These are phyloP conservation scores for Tylopilus plumbeoviolaceoides DNA, from an alignment of 768 basidiomycete species.

Conservation along the genomic window DNA sequence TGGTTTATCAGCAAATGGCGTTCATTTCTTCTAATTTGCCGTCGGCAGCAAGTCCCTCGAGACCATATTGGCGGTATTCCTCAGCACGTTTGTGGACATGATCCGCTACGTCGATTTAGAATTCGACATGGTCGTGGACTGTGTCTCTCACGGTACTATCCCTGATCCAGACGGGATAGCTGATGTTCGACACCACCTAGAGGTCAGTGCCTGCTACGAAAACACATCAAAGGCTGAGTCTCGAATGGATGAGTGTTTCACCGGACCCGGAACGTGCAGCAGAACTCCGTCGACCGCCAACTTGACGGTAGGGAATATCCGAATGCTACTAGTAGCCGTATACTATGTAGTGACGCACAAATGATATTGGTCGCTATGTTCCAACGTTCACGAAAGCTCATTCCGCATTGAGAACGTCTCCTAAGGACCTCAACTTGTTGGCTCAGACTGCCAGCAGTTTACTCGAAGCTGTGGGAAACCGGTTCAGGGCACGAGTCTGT, in stretches of 20 bases:
- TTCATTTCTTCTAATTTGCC: conserved; percentile 9
- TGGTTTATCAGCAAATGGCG: conserved; percentile 8
- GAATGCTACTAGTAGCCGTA: too few species aligned
- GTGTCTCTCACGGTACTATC: conserved; percentile 9
- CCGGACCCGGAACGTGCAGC: too few species aligned
- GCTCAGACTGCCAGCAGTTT: too few species aligned
- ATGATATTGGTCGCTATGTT: too few species aligned
- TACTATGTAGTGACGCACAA: too few species aligned
- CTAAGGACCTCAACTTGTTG: too few species aligned
- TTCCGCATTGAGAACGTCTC: too few species aligned
- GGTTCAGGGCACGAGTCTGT: too few species aligned
- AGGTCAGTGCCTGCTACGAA: not conserved
- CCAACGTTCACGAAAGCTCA: too few species aligned
- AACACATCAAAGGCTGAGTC: not conserved
- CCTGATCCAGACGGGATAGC: not conserved
- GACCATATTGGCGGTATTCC: conserved; percentile 1
- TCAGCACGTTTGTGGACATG: conserved; percentile 13
- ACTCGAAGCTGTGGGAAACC: too few species aligned
- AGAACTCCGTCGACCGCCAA: too few species aligned
- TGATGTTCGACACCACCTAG: not conserved
- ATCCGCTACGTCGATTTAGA: conserved; percentile 6
- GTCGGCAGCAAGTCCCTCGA: not conserved
- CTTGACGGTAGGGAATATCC: too few species aligned
- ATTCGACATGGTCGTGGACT: conserved; percentile 11
- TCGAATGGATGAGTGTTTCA: not conserved